These are phyloP conservation scores for Boletus rubroflammeus DNA, from an alignment of 768 basidiomycete genomes.

Conservation along the genomic window DNA sequence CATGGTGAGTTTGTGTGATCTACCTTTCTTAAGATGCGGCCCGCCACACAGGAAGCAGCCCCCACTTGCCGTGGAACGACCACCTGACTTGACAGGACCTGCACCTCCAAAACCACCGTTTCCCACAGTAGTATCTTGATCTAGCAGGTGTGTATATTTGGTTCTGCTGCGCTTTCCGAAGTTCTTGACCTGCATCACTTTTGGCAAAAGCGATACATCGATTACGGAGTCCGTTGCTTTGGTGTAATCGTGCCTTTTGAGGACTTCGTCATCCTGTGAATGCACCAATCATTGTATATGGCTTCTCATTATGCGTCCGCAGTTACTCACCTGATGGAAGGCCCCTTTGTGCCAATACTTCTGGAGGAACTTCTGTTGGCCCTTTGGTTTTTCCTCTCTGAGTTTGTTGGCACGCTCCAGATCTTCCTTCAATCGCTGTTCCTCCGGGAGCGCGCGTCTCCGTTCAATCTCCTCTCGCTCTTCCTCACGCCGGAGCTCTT, in stretches of 20 bases:
- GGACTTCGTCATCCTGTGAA: constrained; percentile 80
- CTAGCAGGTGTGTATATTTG: constrained; percentile 94
- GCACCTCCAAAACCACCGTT: constrained; percentile 65
- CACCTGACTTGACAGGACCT: constrained; percentile 52
- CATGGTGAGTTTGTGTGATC: neutral
- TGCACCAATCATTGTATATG: constrained; percentile 14
- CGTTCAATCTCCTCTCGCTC: constrained; percentile 92
- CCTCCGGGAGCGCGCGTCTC: constrained; percentile 88
- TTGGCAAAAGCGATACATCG: constrained; percentile 84
- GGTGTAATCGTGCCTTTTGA: constrained; percentile 79
- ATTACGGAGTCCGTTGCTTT: constrained; percentile 86
- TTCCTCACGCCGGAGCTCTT: constrained; percentile 70
- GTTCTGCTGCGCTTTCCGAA: constrained; percentile 90
- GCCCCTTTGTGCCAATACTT: constrained; percentile 99
- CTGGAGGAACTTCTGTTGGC: constrained; percentile 88
- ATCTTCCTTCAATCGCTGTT: constrained; percentile 89
- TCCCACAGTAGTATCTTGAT: constrained; percentile 81
- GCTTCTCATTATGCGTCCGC: neutral
- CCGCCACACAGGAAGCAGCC: constrained; percentile 96
- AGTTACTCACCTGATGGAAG: constrained; percentile 79
- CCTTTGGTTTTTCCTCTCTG: constrained; percentile 86
- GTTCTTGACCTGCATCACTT: constrained; percentile 96
- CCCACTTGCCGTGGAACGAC: constrained; percentile 49
- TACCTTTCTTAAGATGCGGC: constrained; percentile 89
- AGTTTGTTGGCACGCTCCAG: constrained; percentile 78